These are phyloP conservation scores for Colletotrichum ledebouriae DNA, from an alignment of 2,329 filamentous ascomycete genomes.

Conservation along the genomic window DNA sequence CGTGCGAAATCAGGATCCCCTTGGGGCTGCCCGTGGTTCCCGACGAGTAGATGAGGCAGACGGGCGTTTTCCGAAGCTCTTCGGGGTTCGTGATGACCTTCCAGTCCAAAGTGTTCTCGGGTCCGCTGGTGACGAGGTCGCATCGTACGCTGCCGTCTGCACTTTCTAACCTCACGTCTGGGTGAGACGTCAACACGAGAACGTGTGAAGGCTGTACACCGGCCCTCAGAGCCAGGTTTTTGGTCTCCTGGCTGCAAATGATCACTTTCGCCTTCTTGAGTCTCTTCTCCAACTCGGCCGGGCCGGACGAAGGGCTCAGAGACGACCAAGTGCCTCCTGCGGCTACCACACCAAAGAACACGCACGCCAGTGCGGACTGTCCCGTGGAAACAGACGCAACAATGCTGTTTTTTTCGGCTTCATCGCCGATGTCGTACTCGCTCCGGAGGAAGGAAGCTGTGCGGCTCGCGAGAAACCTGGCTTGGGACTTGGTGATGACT, in stretches of 20 bases:
- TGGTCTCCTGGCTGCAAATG: neutral
- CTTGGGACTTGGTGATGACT: neutral
- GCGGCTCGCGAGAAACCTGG: neutral
- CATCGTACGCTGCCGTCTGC: neutral
- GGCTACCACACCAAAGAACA: neutral
- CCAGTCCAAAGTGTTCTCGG: neutral
- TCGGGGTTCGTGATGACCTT: neutral
- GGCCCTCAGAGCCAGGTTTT: neutral
- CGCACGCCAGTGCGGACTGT: neutral
- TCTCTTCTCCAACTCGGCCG: neutral
- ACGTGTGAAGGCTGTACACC: neutral
- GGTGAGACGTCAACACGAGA: neutral
- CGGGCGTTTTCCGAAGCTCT: neutral
- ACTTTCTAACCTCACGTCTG: neutral
- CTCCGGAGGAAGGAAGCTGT: slow-evolving; percentile 1
- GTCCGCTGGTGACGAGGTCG: neutral
- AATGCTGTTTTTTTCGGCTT: neutral
- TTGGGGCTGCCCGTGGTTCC: neutral
- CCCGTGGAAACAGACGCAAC: neutral
- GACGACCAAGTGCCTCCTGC: neutral
- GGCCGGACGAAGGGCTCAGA: neutral
- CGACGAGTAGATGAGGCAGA: slow-evolving; percentile 2
- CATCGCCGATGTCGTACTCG: neutral
- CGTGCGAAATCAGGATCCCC: neutral
- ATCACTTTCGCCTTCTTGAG: neutral